phyloP scores from a whole-genome alignment of 23 red algal genomes.

The Pyropia haitanensis region DNA sequence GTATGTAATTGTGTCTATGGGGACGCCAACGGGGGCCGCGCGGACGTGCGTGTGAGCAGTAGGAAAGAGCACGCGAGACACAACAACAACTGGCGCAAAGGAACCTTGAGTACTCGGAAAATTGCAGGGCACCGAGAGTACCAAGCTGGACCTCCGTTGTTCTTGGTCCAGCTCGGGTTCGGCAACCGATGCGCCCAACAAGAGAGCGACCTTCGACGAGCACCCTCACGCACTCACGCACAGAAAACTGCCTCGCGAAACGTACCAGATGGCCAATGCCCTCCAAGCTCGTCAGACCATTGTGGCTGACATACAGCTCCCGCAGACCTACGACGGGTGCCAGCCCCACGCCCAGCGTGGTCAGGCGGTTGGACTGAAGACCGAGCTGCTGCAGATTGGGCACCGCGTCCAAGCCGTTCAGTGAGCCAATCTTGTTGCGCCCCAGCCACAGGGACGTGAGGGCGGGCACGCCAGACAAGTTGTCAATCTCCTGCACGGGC shows the following conservation, averaged over 20 bases:
- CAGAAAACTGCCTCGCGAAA: not conserved
- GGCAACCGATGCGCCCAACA: too few species aligned
- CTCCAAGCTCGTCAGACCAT: slow-evolving; percentile 55
- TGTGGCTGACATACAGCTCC: slow-evolving; percentile 92
- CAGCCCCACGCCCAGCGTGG: slow-evolving; percentile 16
- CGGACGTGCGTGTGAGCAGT: too few species aligned
- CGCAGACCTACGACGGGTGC: slow-evolving; percentile 16
- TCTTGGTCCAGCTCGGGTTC: too few species aligned
- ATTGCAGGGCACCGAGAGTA: too few species aligned
- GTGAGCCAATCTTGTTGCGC: slow-evolving; percentile 79
- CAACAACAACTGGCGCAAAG: too few species aligned
- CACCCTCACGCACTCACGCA: too few species aligned
- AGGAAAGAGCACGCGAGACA: too few species aligned
- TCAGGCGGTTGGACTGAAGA: slow-evolving; percentile 80
- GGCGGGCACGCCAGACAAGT: slow-evolving; percentile 17
- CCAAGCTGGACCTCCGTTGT: too few species aligned
- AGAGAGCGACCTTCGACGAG: too few species aligned
- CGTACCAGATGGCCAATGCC: slow-evolving; percentile 46
- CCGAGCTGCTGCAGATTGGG: slow-evolving; percentile 43
- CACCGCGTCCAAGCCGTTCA: slow-evolving; percentile 44
- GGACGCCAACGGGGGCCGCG: too few species aligned
- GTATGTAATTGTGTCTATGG: slow-evolving; percentile 33
- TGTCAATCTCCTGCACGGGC: slow-evolving; percentile 33
- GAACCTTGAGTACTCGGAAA: too few species aligned
- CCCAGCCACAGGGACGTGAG: slow-evolving; percentile 85